A percentile compares a stretch with the other conserved stretches of the same genome.
Conservation (phyloP, 169 alveolate species). For the Plasmodium sp. region DNA sequence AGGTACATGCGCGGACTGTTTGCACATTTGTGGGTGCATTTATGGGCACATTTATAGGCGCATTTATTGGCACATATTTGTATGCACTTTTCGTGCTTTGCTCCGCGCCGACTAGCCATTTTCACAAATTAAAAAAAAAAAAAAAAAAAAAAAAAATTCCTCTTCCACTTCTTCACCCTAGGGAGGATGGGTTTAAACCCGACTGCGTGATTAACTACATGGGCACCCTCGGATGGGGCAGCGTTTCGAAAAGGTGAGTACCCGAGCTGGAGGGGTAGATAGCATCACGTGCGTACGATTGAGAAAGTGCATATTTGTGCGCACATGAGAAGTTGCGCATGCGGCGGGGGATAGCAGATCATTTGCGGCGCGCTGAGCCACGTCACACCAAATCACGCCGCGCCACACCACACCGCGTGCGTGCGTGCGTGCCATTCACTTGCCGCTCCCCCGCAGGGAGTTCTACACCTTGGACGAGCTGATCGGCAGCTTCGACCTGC, state of each 20-base stretch:
- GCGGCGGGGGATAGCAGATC: neutral
- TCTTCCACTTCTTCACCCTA: neutral
- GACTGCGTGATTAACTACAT: conserved; percentile 60
- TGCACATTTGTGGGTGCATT: neutral
- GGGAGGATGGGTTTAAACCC: conserved; percentile 66
- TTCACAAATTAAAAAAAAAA: neutral
- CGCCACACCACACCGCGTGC: too few relatives aligned
- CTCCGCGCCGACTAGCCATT: neutral
- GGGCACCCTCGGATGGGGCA: conserved; percentile 67
- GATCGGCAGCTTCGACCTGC: conserved; percentile 20
- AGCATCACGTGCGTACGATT: neutral
- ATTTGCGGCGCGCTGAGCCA: too few relatives aligned
- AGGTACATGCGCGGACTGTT: neutral
- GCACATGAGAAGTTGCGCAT: neutral
- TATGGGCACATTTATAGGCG: neutral
- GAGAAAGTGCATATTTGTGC: neutral
- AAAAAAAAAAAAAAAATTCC: neutral
- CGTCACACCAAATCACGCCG: neutral
- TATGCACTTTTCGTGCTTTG: neutral
- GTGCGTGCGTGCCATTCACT: neutral
- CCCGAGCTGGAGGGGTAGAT: neutral
- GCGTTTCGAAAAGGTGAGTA: conserved; percentile 41
- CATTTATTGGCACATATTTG: neutral
- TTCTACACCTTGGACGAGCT: conserved; percentile 62
- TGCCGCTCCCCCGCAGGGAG: conserved; percentile 11